A percentile compares a stretch with the other conserved stretches of the same genome.
Conservation (phyloP, 2,329 filamentous ascomycete species). For the Colletotrichum sp. region DNA sequence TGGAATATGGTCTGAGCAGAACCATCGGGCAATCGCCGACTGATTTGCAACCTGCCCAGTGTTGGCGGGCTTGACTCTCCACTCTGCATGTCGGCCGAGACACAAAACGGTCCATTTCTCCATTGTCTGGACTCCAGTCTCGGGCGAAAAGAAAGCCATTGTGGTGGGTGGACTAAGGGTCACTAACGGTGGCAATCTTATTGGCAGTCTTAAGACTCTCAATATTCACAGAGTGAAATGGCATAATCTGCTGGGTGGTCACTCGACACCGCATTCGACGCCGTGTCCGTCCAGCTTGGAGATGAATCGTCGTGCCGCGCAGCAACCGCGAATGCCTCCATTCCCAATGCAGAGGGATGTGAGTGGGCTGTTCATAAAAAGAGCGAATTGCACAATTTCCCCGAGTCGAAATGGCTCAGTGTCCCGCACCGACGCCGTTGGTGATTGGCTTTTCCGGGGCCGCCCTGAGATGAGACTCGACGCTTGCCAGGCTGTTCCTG, state of each 20-base stretch:
- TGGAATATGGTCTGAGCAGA: not conserved
- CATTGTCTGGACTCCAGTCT: not conserved
- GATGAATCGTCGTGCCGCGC: not conserved
- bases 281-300: not conserved
- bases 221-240: not conserved
- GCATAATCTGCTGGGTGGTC: not conserved
- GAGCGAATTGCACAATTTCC: conserved; percentile 18
- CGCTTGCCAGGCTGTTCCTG: not conserved
- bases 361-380: conserved; percentile 19
- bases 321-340: not conserved
- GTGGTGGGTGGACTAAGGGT: not conserved
- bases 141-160: conserved; percentile 2
- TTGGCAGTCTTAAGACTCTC: not conserved
- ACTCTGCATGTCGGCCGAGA: not conserved
- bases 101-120: conserved; percentile 4
- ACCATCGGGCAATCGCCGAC: not conserved
- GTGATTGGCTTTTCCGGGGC: not conserved
- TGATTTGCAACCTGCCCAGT: not conserved
- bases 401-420: not conserved
- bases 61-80: not conserved
- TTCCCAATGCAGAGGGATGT: not conserved
- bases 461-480: not conserved
- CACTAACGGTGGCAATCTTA: not conserved
- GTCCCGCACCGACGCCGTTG: not conserved
- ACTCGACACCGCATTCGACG: not conserved